These are phyloP conservation scores for Monotropa hypopitys DNA, from an alignment of 179 eudicot genomes.

Conservation along the genomic window DNA sequence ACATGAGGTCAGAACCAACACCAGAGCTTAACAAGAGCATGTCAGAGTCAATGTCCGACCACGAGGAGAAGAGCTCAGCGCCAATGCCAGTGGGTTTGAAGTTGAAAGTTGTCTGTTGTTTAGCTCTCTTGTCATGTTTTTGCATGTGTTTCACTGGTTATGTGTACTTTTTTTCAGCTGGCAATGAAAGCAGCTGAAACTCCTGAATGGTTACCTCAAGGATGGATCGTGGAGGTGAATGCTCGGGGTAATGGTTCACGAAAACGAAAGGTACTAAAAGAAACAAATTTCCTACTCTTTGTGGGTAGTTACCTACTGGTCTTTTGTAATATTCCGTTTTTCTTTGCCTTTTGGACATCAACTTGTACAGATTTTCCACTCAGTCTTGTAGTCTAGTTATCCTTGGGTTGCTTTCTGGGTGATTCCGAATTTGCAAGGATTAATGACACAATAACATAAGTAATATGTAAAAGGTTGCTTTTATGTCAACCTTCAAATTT, in stretches of 20 bases:
- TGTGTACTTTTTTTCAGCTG: conserved; percentile 14
- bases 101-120: conserved; percentile 6
- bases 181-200: conserved; percentile 20
- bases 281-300: neutral
- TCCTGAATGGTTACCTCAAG: conserved; percentile 48
- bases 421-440: neutral
- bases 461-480: neutral
- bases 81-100: conserved; percentile 24
- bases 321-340: neutral
- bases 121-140: neutral
- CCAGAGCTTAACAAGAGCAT: conserved; percentile 8
- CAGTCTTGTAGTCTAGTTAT: neutral
- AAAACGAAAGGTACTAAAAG: conserved; percentile 41
- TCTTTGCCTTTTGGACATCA: neutral
- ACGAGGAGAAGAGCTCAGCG: conserved; percentile 14
- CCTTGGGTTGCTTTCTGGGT: neutral
- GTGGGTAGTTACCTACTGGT: neutral
- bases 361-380: neutral
- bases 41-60: neutral
- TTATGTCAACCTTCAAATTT: neutral
- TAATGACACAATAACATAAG: neutral
- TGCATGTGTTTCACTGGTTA: neutral
- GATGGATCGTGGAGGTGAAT: conserved; percentile 52
- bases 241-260: conserved; percentile 24
- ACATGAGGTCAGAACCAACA: conserved; percentile 15